Percentiles rank a stretch among this genome's conserved stretches.
phyloP scores from a whole-genome alignment of 2,329 filamentous ascomycete genomes.

The Hymenoscyphus fraxineus region DNA sequence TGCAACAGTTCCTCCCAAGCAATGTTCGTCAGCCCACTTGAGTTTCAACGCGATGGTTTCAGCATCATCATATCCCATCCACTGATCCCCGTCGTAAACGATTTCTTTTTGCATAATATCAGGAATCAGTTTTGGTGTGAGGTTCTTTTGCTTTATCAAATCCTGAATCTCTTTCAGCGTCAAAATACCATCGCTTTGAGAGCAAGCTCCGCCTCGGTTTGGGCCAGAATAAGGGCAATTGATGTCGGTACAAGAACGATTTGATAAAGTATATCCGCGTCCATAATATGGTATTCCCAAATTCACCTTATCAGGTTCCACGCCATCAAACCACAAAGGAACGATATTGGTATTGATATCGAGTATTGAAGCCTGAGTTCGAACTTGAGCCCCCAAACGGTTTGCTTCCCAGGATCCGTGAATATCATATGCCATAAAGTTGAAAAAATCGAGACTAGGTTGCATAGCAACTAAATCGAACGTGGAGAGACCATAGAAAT shows the following conservation, averaged over 20 bases:
- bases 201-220: conserved; percentile 31
- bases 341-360: conserved; percentile 40
- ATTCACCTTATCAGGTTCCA: conserved; percentile 42
- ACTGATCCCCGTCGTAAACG: conserved; percentile 37
- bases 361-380: conserved; percentile 40
- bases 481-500: conserved; percentile 34
- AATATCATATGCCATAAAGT: conserved; percentile 38
- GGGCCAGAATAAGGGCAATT: conserved; percentile 28
- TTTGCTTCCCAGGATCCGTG: conserved; percentile 42
- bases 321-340: conserved; percentile 41
- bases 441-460: conserved; percentile 34
- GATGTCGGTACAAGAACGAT: conserved; percentile 24
- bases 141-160: conserved; percentile 25
- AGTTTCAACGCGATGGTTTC: conserved; percentile 37
- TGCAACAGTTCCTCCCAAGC: conserved; percentile 31
- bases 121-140: conserved; percentile 26
- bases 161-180: conserved; percentile 34
- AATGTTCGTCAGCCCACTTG: conserved; percentile 27
- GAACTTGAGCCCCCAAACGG: conserved; percentile 34
- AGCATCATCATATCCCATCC: conserved; percentile 41
- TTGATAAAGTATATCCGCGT: conserved; percentile 39
- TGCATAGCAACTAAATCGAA: conserved; percentile 32
- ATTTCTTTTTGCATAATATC: conserved; percentile 28
- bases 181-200: conserved; percentile 33
- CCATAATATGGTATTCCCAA: conserved; percentile 48